Percentiles rank a stretch among this genome's conserved stretches.
These are phyloP conservation scores for Phytophthora pluvialis DNA, from an alignment of 352 stramenopile genomes.

Conservation along the genomic window DNA sequence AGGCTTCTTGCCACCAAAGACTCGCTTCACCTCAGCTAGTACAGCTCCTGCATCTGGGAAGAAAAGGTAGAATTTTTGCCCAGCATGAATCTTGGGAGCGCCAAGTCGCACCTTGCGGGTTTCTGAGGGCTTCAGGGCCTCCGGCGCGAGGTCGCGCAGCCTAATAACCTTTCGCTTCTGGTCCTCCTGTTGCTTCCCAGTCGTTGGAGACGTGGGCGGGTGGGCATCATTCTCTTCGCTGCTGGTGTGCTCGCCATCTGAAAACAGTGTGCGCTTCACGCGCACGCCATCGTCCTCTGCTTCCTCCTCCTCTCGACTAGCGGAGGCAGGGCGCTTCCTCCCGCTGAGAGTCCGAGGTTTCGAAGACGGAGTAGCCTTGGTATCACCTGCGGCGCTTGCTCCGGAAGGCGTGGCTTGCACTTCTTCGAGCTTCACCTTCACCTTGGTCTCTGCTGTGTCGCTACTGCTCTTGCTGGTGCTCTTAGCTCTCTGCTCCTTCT, in stretches of 20 bases:
- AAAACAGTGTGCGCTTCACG: slow-evolving; percentile 76
- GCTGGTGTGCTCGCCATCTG: slow-evolving; percentile 58
- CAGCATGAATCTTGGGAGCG: slow-evolving; percentile 57
- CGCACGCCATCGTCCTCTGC: slow-evolving; percentile 20
- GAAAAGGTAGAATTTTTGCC: slow-evolving; percentile 82
- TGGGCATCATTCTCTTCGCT: slow-evolving; percentile 62
- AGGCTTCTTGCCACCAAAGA: slow-evolving; percentile 83
- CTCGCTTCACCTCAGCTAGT: slow-evolving; percentile 73
- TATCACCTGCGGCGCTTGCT: slow-evolving; percentile 8
- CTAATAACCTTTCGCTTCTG: slow-evolving; percentile 5
- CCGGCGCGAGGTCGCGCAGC: slow-evolving; percentile 46
- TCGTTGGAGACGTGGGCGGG: slow-evolving; percentile 5
- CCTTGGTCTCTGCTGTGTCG: slow-evolving; percentile 17
- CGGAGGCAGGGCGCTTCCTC: slow-evolving; percentile 37
- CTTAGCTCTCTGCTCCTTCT: slow-evolving; percentile 42
- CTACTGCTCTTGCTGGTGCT: not conserved
- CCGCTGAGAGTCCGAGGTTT: slow-evolving; percentile 59
- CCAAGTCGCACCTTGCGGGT: slow-evolving; percentile 56
- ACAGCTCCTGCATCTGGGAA: slow-evolving; percentile 63
- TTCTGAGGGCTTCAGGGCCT: slow-evolving; percentile 54
- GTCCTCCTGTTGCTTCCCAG: slow-evolving; percentile 6
- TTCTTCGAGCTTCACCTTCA: slow-evolving; percentile 20
- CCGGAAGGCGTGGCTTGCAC: slow-evolving; percentile 22
- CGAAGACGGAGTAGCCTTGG: slow-evolving; percentile 48
- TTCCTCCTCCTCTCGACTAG: slow-evolving; percentile 20